Conservation (phyloP, 2,329 filamentous ascomycete genomes). For the Tolypocladium pustulatum region DNA sequence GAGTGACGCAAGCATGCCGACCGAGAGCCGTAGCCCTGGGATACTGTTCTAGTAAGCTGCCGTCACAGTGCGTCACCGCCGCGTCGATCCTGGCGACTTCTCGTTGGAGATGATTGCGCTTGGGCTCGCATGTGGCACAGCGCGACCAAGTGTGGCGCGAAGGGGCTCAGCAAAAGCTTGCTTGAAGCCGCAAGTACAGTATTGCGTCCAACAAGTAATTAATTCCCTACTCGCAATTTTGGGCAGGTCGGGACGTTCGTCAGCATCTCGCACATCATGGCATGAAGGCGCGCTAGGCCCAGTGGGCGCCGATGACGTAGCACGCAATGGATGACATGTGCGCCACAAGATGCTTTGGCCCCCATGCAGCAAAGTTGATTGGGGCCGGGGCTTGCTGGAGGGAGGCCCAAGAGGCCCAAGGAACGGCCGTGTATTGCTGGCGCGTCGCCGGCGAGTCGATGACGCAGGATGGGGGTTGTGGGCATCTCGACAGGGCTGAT, state of each 20-base stretch:
- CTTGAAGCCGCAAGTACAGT: too few species aligned
- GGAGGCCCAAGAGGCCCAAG: too few species aligned
- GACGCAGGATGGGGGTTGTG: conserved; percentile 16
- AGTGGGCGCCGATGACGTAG: not conserved
- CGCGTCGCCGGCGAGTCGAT: conserved; percentile 15
- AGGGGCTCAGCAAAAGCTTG: not conserved
- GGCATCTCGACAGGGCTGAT: conserved; percentile 12
- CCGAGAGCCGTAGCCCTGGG: not conserved
- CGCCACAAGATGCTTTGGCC: not conserved
- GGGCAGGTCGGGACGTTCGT: too few species aligned
- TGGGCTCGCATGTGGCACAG: not conserved
- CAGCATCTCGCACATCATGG: not conserved
- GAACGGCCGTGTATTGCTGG: too few species aligned
- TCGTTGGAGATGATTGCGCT: not conserved
- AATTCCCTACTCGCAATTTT: too few species aligned
- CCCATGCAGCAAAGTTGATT: not conserved
- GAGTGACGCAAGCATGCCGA: not conserved
- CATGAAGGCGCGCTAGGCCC: not conserved
- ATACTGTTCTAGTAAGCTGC: not conserved
- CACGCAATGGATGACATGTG: not conserved
- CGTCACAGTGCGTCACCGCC: not conserved
- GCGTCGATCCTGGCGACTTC: not conserved
- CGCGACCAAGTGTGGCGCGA: not conserved
- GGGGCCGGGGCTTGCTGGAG: not conserved
- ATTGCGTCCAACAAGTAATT: too few species aligned